These are phyloP conservation scores for Aspergillus saccharolyticus DNA, from an alignment of 495 filamentous ascomycete species.

Conservation along the genomic window DNA sequence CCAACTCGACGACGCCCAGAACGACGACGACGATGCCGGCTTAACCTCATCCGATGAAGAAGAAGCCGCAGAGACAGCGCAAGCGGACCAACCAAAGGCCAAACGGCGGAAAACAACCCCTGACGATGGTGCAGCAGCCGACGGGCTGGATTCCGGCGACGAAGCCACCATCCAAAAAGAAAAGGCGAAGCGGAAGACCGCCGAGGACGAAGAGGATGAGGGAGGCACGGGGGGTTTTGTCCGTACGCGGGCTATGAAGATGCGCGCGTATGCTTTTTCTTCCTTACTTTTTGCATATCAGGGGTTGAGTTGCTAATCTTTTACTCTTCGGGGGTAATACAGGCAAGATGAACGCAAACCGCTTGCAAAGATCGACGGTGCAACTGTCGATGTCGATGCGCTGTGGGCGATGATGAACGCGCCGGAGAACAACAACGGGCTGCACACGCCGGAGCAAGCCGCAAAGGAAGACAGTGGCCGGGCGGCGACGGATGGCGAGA, in stretches of 20 bases:
- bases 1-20: slow-evolving; percentile 54
- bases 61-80: slow-evolving; percentile 25
- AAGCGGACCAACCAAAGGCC: neutral
- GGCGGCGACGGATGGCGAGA: slow-evolving; percentile 8
- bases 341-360: slow-evolving; percentile 52
- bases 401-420: slow-evolving; percentile 79
- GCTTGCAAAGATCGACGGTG: slow-evolving; percentile 57
- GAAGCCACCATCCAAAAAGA: slow-evolving; percentile 66
- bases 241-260: slow-evolving; percentile 72
- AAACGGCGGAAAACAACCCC: slow-evolving; percentile 39
- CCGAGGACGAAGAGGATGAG: slow-evolving; percentile 48
- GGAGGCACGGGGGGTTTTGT: slow-evolving; percentile 75
- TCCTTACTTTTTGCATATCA: neutral
- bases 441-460: slow-evolving; percentile 13
- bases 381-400: slow-evolving; percentile 84
- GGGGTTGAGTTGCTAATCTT: neutral
- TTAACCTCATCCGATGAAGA: slow-evolving; percentile 20
- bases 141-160: slow-evolving; percentile 64
- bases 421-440: slow-evolving; percentile 19
- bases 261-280: slow-evolving; percentile 44
- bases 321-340: neutral
- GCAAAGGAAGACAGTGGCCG: slow-evolving; percentile 16
- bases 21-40: slow-evolving; percentile 33
- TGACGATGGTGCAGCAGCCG: slow-evolving; percentile 23
- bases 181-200: slow-evolving; percentile 47